Evolutionary conservation across 371 early-diverging fungal species (phyloP).

Genomic region (Mucor mucedo): DNA sequence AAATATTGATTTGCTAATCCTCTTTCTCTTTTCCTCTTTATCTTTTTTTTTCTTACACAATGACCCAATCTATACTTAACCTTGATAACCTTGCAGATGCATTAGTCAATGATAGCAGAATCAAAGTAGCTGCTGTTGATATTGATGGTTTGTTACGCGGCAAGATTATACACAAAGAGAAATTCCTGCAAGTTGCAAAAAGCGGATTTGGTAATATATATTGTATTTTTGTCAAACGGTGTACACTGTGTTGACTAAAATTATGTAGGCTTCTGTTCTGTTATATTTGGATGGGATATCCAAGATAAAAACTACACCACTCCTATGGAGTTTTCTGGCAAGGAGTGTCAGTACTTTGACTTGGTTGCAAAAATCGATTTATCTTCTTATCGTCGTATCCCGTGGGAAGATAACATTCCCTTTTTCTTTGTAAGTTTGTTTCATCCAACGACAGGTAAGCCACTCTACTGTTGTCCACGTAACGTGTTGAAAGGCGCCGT

Average conservation of each 20-base stretch:
- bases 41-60: slow-evolving; percentile 5
- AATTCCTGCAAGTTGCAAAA: slow-evolving; percentile 68
- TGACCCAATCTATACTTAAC: slow-evolving; percentile 23
- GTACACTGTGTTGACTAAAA: not conserved
- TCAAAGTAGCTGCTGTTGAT: slow-evolving; percentile 75
- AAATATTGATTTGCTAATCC: not conserved
- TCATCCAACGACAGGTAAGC: slow-evolving; percentile 58
- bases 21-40: slow-evolving; percentile 12
- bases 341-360: slow-evolving; percentile 63
- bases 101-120: slow-evolving; percentile 49
- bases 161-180: slow-evolving; percentile 71
- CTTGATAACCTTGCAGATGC: slow-evolving; percentile 34
- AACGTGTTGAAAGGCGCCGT: slow-evolving; percentile 62
- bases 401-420: slow-evolving; percentile 80
- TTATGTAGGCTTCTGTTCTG: slow-evolving; percentile 74
- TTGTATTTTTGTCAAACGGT: not conserved
- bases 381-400: slow-evolving; percentile 69
- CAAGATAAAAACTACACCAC: slow-evolving; percentile 60
- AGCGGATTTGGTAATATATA: slow-evolving; percentile 70
- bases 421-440: slow-evolving; percentile 75
- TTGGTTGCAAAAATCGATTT: slow-evolving; percentile 75
- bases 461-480: slow-evolving; percentile 74
- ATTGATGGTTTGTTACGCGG: slow-evolving; percentile 82
- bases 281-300: slow-evolving; percentile 89
- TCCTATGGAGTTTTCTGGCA: slow-evolving; percentile 29